A percentile compares a stretch with the other conserved stretches of the same genome.
Conservation (phyloP, 2,329 filamentous ascomycete genomes). For the Verticillium dahliae region DNA sequence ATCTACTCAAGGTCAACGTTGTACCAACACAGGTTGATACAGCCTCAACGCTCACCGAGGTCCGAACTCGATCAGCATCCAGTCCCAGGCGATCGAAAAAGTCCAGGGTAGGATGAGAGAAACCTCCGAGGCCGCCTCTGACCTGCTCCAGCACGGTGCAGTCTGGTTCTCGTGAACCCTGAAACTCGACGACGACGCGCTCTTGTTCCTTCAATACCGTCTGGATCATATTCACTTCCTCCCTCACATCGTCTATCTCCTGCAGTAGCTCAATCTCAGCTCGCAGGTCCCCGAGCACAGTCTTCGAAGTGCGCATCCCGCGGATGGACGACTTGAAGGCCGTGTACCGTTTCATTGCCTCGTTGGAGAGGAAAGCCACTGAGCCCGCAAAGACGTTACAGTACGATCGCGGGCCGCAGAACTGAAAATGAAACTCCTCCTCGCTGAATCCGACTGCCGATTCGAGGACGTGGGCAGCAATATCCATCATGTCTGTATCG, state of each 20-base stretch:
- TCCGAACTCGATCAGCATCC: slow-evolving; percentile 9
- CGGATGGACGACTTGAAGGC: slow-evolving; percentile 11
- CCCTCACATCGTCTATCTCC: slow-evolving; percentile 9
- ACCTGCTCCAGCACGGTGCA: not conserved
- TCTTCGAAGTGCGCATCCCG: slow-evolving; percentile 11
- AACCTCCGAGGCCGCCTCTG: not conserved
- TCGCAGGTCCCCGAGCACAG: slow-evolving; percentile 12
- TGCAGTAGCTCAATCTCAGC: slow-evolving; percentile 15
- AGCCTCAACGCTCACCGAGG: slow-evolving; percentile 3
- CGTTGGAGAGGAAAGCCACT: slow-evolving; percentile 11
- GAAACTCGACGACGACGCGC: slow-evolving; percentile 10
- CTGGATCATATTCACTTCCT: slow-evolving; percentile 14
- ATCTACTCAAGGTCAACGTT: slow-evolving; percentile 6
- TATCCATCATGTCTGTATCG: slow-evolving; percentile 8
- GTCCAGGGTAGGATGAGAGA: slow-evolving; percentile 10
- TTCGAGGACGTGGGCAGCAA: slow-evolving; percentile 6
- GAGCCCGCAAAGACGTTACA: slow-evolving; percentile 10
- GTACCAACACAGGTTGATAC: too few relatives aligned
- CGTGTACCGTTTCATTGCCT: slow-evolving; percentile 12
- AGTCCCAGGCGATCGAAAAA: slow-evolving; percentile 11
- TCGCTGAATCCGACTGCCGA: slow-evolving; percentile 9
- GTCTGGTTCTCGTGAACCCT: slow-evolving; percentile 1
- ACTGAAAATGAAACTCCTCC: slow-evolving; percentile 13
- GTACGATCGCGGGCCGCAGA: slow-evolving; percentile 11
- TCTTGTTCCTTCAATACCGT: slow-evolving; percentile 11